Evolutionary conservation across 176 grass and related monocot species (phyloP).

Genomic region (Carex scoparia): DNA sequence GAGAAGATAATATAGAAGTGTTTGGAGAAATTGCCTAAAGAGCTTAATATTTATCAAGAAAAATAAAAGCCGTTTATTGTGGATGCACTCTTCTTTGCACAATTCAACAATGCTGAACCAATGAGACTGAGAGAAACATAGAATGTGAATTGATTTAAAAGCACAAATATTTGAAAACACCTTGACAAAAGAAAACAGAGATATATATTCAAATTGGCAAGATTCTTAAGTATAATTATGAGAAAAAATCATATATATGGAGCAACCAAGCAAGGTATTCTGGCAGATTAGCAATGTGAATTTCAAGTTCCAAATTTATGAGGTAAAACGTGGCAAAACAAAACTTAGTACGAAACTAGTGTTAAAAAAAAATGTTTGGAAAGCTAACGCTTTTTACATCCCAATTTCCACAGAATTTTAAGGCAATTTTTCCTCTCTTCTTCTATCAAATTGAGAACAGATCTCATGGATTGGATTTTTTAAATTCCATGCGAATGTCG

Average conservation of each 20-base stretch:
- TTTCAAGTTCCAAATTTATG: neutral
- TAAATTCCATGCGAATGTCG: neutral
- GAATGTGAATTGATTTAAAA: neutral
- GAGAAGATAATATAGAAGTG: neutral
- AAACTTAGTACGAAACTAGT: neutral
- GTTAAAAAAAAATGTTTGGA: neutral
- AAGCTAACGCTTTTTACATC: neutral
- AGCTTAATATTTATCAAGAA: neutral
- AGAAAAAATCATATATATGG: neutral
- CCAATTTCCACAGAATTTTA: neutral
- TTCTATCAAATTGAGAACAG: neutral
- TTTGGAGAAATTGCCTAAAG: neutral
- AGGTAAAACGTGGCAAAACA: neutral
- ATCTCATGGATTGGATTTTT: slow-evolving; percentile 4
- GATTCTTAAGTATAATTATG: neutral
- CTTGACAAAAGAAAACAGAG: neutral
- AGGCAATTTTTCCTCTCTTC: neutral
- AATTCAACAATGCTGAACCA: neutral
- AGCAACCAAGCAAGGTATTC: neutral
- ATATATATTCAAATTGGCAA: neutral
- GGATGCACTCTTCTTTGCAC: neutral
- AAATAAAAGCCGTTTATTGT: neutral
- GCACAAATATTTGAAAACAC: neutral
- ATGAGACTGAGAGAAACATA: neutral
- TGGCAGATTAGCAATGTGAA: neutral